Evolutionary conservation across 2,329 filamentous ascomycete genomes (phyloP), one percentile per base, ranked within the genome.

Genomic region (Cercospora sesami): DNA sequence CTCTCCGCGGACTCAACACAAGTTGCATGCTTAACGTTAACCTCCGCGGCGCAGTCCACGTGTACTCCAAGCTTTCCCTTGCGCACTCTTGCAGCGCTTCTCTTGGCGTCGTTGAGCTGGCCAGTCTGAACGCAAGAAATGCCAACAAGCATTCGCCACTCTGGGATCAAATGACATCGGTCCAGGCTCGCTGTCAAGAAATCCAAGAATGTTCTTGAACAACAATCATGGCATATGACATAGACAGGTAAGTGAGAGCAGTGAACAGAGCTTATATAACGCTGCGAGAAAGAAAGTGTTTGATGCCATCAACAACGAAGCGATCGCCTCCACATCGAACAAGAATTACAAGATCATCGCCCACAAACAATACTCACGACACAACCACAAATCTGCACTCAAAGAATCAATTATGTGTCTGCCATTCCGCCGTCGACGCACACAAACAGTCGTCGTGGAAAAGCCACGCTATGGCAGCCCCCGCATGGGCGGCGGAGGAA

Each of bases 171-270:
- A 55, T 63, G 45, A 63, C 61, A 63, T 63, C 26, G 61, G 45
- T 55, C 61, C 61, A 62, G 61, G 48, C 42, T 36, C 28, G 61
- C 61, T 14, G 51, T 53, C 39, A 28, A 53, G 42, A 36, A 21
- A n/a, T 53, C 33, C 42, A 45, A 53, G 28, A 21, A 63, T 28
- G 14, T 63, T 39, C 45, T 28, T n/a, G 36, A 48, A 18, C 31
- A 30, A 10, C 21, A 18, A 18, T 16, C 60, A 23, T 48, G 60
- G 60, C 60, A 53, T 14, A 53, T 53, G 48, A 53, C 48, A 53
- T 53, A 30, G 48, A 16, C 48, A 58, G 28, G 28, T 21, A 21
- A 7, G 28, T 4, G 28, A 36, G 12, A 14, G 16, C 18, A 33
- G 55, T 36, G 55, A 6, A 33, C 28, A 59, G n/a, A 16, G n/a